Percentiles rank a stretch among this genome's conserved stretches.
phyloP scores from a whole-genome alignment of 1,284 basidiomycete genomes.

The Lentinula novae-zelandiae region DNA sequence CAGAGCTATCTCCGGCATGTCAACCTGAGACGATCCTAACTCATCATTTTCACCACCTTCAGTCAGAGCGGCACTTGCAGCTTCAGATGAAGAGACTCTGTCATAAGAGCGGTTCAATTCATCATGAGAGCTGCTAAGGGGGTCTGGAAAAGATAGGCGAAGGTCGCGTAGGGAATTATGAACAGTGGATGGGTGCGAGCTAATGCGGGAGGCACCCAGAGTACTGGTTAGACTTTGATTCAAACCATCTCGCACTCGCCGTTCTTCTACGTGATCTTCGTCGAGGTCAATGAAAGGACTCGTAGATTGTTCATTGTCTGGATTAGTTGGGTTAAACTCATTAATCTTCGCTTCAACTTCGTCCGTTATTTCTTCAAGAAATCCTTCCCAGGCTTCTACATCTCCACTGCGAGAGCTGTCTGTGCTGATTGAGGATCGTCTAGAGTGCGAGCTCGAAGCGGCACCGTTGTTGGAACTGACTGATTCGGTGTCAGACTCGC shows the following conservation, averaged over 20 bases:
- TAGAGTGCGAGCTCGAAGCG: constrained; percentile 49
- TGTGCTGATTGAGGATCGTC: constrained; percentile 62
- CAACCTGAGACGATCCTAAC: constrained; percentile 13
- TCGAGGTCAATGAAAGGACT: constrained; percentile 24
- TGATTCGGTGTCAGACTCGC: constrained; percentile 63
- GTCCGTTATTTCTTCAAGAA: constrained; percentile 56
- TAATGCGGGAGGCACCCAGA: constrained; percentile 61
- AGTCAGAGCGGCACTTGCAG: constrained; percentile 10
- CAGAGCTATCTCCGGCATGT: neutral
- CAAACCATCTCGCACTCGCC: constrained; percentile 63
- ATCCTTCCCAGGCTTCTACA: constrained; percentile 70
- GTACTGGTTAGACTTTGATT: constrained; percentile 79
- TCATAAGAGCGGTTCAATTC: constrained; percentile 53
- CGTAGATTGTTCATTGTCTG: constrained; percentile 18
- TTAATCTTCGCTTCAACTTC: constrained; percentile 32
- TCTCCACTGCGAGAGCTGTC: constrained; percentile 63
- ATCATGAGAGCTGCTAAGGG: constrained; percentile 62
- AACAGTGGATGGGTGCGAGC: constrained; percentile 45
- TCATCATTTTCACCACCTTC: constrained; percentile 18
- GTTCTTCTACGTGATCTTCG: constrained; percentile 49
- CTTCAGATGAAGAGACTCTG: constrained; percentile 35
- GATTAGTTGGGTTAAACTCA: constrained; percentile 18
- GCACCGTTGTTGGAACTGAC: constrained; percentile 47
- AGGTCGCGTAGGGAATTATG: constrained; percentile 65
- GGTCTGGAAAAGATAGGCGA: constrained; percentile 73